These are phyloP conservation scores for Striga asiatica DNA, from an alignment of 257 asterid genomes.

Conservation along the genomic window DNA sequence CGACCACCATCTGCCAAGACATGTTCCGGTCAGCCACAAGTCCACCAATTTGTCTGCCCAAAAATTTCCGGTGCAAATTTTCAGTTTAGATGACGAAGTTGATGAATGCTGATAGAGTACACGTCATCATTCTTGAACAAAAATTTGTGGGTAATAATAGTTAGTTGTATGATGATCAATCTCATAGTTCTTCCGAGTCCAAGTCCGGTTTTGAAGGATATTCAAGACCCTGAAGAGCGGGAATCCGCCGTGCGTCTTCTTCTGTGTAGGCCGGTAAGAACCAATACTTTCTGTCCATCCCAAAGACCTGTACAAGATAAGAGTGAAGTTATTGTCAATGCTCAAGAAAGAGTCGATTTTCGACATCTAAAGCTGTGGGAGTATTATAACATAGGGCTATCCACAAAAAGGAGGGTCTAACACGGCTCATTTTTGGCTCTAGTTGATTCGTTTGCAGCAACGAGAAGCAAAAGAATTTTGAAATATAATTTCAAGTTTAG, in stretches of 20 bases:
- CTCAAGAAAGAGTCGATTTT: no score
- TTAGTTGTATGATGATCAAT: neutral
- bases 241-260: constrained; percentile 57
- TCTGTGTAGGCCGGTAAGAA: constrained; percentile 56
- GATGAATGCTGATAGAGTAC: constrained; percentile 1
- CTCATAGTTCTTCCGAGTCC: constrained; percentile 45
- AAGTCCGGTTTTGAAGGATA: constrained; percentile 61
- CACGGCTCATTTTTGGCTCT: no score
- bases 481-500: no score
- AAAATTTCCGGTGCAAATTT: neutral
- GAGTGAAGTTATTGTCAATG: no score
- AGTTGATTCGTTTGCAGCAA: no score
- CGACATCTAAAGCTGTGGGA: no score
- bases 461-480: neutral
- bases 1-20: constrained; percentile 5
- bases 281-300: constrained; percentile 57
- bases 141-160: constrained; percentile 2
- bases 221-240: constrained; percentile 74
- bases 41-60: constrained; percentile 16
- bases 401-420: no score
- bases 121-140: neutral
- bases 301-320: constrained; percentile 40
- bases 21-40: constrained; percentile 9
- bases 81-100: constrained; percentile 7
- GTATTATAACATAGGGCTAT: no score